Base-by-base conservation (phyloP, 2,329 filamentous ascomycete genomes). In the Aspergillus tubingensis region DNA sequence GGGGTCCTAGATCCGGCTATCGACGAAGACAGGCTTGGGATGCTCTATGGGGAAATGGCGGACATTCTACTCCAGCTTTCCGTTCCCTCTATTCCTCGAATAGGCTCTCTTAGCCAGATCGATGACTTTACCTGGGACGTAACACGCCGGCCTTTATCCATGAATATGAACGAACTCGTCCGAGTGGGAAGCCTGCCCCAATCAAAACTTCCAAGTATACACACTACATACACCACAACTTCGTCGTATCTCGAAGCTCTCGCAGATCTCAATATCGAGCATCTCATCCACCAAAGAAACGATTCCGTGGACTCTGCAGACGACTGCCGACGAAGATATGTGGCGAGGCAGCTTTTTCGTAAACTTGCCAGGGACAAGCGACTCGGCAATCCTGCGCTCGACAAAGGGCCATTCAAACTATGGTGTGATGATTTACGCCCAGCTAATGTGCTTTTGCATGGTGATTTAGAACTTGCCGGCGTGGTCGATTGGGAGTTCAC, bases 241-340 rank as follows among this genome's bases (percentile, higher is more conserved):
- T 71, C 75, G 19, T 71, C 75, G n/a, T 81, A 79, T 72, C 77
- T 76, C 48, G 47, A 48, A 21, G 71, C 70, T 1, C 67, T 81
- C 13, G 76, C 79, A 4, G 74, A 80, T 7, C 73, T 79, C 67
- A 77, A 83, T 54, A 66, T 83, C 4, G 68, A 68, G 32, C 77
- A 80, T 41, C 62, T 80, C 11, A 57, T 61, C 19, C 70, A 70
- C 10, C 78, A 80, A 60, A 71, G 69, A n/a, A 79, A 80, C 60
- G 71, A 78, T 60, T 70, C 74, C 21, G 68, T 77, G 10, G 57
- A 69, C 2, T 70, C 68, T 3, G 65, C 51, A 7, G 64, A 66
- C 2, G 68, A 72, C 38, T 72, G 66, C 39, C 43, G 61, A 21
- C 32, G 57, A 6, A 68, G 67, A 30, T 64, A 65, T 48, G 54